Base-by-base conservation (phyloP, 805 yeast species). In the Metschnikowia rubicola region DNA sequence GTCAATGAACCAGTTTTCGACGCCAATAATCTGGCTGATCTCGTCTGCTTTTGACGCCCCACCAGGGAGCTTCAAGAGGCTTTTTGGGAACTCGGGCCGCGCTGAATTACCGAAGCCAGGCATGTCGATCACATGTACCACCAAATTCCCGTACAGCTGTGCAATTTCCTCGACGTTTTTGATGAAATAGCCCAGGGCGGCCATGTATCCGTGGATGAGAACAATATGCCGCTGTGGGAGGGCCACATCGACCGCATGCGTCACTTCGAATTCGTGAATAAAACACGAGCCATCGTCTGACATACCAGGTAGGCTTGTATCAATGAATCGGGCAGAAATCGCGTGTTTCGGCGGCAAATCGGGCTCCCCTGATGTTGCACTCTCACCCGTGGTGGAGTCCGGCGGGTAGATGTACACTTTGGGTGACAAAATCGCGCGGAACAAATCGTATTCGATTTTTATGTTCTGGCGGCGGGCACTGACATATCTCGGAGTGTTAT, bases 91-190 rank as follows among this genome's bases (percentile, higher is more conserved):
- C 40, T 56, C 53, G 3, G 75, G 74, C 33, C 76, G 54, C 9
- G 72, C 66, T 12, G 74, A 68, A 44, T 71, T 71, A 7, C 76
- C 76, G 50, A 70, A 71, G 3, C 76, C 76, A 4, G 74, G 72
- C 53, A 70, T 47, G 44, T 71, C 76, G 35, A 71, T 62, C n/a
- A 68, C 61, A 51, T 71, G 76, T 12, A 71, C 52, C 9, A 59
- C 55, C n/a, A 68, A 28, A 7, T 72, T 70, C 3, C 67, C 66
- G 41, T 58, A 59, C 5, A 66, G 50, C 34, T 57, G 56, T 19
- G 65, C 57, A n/a, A 71, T 46, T 3, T 49, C 50, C 47, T 69
- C 75, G 26, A 68, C 55, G 43, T 71, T 71, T 53, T 68, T 69
- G 43, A 70, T 57, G 43, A 68, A 71, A 53, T 64, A 71, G 5